Conservation (phyloP, 169 alveolate genomes). For the Theileria sp. region DNA sequence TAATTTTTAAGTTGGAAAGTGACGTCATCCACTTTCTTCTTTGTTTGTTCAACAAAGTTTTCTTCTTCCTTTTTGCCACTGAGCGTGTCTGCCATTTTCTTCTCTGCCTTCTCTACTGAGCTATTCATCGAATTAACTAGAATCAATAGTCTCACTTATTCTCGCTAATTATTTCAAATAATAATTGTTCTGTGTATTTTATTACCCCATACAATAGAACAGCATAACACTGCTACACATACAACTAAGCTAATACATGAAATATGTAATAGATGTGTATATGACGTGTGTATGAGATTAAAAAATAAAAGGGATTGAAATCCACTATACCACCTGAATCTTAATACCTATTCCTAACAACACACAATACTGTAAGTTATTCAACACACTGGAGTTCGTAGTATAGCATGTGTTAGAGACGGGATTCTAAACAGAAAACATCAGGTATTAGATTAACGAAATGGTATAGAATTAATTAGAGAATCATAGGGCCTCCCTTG, state of each 20-base stretch:
- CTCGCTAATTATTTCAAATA: neutral
- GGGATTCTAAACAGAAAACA: too few relatives aligned
- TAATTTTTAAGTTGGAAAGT: neutral
- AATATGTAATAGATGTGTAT: neutral
- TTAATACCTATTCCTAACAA: too few relatives aligned
- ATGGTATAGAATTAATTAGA: neutral
- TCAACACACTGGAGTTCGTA: too few relatives aligned
- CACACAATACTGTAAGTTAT: too few relatives aligned
- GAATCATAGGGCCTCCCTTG: slow-evolving; percentile 8
- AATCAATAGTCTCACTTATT: neutral
- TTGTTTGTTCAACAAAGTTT: neutral
- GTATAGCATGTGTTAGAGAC: too few relatives aligned
- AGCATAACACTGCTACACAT: neutral
- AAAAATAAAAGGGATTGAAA: neutral
- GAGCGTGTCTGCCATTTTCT: neutral
- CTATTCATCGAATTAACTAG: neutral
- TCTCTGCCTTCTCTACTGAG: neutral
- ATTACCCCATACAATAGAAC: neutral
- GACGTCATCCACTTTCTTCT: neutral
- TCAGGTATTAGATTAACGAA: neutral
- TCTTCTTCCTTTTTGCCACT: neutral
- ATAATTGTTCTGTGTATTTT: neutral
- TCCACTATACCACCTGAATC: neutral
- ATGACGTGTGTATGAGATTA: neutral
- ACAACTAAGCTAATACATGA: neutral